These are phyloP conservation scores for Pleurotus platypus DNA, from an alignment of 768 basidiomycete species.

Conservation along the genomic window DNA sequence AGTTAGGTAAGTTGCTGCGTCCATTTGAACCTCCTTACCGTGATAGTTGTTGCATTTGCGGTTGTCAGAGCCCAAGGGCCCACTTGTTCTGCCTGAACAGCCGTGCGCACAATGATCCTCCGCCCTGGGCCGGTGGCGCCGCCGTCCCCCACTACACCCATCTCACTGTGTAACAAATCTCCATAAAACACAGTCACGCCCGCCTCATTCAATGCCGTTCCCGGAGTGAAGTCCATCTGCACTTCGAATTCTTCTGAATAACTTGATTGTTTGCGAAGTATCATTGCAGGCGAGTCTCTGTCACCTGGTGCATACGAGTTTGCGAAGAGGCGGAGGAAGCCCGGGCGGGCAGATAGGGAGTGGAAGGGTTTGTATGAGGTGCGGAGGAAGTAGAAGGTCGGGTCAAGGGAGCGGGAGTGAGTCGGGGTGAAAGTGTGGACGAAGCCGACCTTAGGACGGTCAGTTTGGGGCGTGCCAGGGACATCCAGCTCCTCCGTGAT, in stretches of 20 bases:
- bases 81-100: slow-evolving; percentile 26
- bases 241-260: slow-evolving; percentile 36
- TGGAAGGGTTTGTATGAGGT: slow-evolving; percentile 36
- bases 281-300: slow-evolving; percentile 30
- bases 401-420: slow-evolving; percentile 22
- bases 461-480: slow-evolving; percentile 7
- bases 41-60: slow-evolving; percentile 24
- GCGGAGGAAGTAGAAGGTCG: slow-evolving; percentile 32
- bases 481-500: slow-evolving; percentile 24
- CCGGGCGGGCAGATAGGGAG: slow-evolving; percentile 22
- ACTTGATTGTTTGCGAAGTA: slow-evolving; percentile 34
- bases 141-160: slow-evolving; percentile 24
- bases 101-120: slow-evolving; percentile 25
- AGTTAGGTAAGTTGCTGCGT: no score
- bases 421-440: slow-evolving; percentile 25
- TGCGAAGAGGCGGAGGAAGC: slow-evolving; percentile 26
- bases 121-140: slow-evolving; percentile 15
- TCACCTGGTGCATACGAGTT: slow-evolving; percentile 36
- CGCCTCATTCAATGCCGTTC: slow-evolving; percentile 30
- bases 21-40: slow-evolving; percentile 15
- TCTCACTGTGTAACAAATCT: slow-evolving; percentile 34
- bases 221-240: slow-evolving; percentile 26
- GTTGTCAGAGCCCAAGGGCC: slow-evolving; percentile 31
- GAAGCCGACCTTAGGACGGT: slow-evolving; percentile 24
- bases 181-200: slow-evolving; percentile 33